phyloP scores from a whole-genome alignment of 2,329 filamentous ascomycete species.

The Cladophialophora bantiana region DNA sequence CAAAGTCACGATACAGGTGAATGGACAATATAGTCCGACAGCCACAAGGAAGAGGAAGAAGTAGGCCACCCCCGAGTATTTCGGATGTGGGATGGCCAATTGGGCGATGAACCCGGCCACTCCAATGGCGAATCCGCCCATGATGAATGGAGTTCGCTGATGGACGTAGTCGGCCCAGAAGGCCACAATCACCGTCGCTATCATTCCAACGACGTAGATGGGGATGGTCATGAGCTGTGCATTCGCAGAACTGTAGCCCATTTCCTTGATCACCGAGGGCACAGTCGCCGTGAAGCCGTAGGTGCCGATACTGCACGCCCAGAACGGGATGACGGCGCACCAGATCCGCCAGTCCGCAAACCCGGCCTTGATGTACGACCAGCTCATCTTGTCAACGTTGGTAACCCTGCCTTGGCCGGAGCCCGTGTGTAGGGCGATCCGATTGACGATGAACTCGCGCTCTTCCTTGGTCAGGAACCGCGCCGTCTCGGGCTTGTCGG shows the following conservation, averaged over 20 bases:
- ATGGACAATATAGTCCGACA: constrained; percentile 70
- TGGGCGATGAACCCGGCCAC: constrained; percentile 69
- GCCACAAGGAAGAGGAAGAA: constrained; percentile 54
- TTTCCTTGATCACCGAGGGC: constrained; percentile 51
- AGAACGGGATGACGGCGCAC: constrained; percentile 45
- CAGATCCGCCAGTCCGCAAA: constrained; percentile 73
- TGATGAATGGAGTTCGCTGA: constrained; percentile 69
- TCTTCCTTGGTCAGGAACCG: constrained; percentile 76
- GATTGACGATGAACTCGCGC: constrained; percentile 65
- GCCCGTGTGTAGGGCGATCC: constrained; percentile 72
- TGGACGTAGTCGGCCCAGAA: constrained; percentile 63
- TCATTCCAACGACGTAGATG: constrained; percentile 66
- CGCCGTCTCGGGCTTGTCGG: constrained; percentile 76
- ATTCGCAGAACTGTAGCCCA: constrained; percentile 50
- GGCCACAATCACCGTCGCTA: constrained; percentile 59
- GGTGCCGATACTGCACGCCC: constrained; percentile 38
- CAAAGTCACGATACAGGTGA: constrained; percentile 67
- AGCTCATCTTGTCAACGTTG: constrained; percentile 71
- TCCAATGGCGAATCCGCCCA: constrained; percentile 62
- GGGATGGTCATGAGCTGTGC: constrained; percentile 52
- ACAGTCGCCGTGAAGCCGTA: constrained; percentile 37
- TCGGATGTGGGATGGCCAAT: constrained; percentile 55
- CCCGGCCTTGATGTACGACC: constrained; percentile 68
- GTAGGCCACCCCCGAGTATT: constrained; percentile 52
- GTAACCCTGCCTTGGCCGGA: constrained; percentile 55